Conservation (phyloP, 345 rosid species). For the Sisymbrium irio region DNA sequence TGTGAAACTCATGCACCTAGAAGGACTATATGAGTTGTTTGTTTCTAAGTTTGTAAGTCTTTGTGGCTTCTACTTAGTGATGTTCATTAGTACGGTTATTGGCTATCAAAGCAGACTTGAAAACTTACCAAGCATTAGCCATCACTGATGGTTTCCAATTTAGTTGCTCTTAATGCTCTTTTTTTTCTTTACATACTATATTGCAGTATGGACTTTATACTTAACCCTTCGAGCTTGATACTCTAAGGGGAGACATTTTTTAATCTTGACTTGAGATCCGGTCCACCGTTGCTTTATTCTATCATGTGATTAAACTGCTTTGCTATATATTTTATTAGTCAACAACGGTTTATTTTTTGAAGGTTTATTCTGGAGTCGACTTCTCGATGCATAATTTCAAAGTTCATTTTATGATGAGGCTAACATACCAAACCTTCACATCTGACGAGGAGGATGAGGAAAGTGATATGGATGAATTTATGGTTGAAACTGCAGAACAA, state of each 20-base stretch:
- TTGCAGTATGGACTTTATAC: constrained; percentile 1
- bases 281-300: neutral
- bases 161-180: neutral
- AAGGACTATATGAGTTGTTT: constrained; percentile 89
- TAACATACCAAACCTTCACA: constrained; percentile 74
- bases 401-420: constrained; percentile 84
- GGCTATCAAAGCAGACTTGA: neutral
- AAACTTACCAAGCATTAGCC: constrained; percentile 12
- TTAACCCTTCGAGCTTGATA: constrained; percentile 2
- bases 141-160: constrained; percentile 9
- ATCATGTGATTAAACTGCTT: neutral
- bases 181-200: neutral
- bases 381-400: constrained; percentile 57
- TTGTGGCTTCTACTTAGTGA: neutral
- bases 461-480: constrained; percentile 47
- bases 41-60: constrained; percentile 92
- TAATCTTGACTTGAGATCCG: constrained; percentile 1
- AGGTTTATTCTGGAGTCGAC: constrained; percentile 82
- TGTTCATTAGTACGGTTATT: constrained; percentile 10
- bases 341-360: constrained; percentile 30
- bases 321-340: constrained; percentile 19
- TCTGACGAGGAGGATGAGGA: constrained; percentile 63
- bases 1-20: constrained; percentile 90
- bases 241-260: neutral
- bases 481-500: constrained; percentile 46